Base-by-base conservation (phyloP, 2,329 filamentous ascomycete genomes). In the Lizonia empirigonia region DNA sequence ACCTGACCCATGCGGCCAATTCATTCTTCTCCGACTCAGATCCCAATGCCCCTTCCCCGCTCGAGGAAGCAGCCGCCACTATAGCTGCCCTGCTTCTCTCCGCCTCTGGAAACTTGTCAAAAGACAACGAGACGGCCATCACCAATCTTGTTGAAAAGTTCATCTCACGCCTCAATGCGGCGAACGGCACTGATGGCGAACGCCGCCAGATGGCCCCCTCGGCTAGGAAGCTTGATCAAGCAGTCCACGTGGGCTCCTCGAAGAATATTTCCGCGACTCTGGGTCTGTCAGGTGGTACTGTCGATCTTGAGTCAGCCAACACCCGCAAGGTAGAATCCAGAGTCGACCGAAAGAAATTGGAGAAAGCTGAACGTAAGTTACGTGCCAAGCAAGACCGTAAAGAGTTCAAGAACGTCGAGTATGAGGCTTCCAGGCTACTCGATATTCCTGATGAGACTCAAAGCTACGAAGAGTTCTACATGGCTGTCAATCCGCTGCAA, bases 381-480 rank as follows among this genome's bases (percentile, higher is more conserved):
- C 90, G 91, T 39, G 92, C 92, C 67, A 99, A 99, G 80, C 94
- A 97, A 79, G 94, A 91, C 78, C 96, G 96, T 81, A 99, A 99
- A 80, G 85, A 87, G 27, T 97, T 94, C 87, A 97, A 97, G 82
- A 96, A 88, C 48, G 94, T 99, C 63, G 90, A 97, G 76, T 99
- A 99, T 74, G 94, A 99, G 77, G 90, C 94, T 0, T 97, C 94
- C 10, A 87, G 86, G 62, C 80, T 99, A 61, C 85, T 99, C 60
- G 88, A 95, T 70, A 85, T 90, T 74, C 82, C 90, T 4, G 88
- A 93, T 65, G 84, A 87, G 65, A 80, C 92, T 10, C 88, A 96
- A 80, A 95, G 91, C 32, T 99, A 99, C 73, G 94, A 99, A 76
- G 94, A 99, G 73, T 97, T 99, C 78, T 99, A 96, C 83, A 97